Evolutionary conservation across 352 stramenopile genomes (phyloP), one percentile per base, ranked within the genome.

Genomic region (Thraustochytrium sp.): DNA sequence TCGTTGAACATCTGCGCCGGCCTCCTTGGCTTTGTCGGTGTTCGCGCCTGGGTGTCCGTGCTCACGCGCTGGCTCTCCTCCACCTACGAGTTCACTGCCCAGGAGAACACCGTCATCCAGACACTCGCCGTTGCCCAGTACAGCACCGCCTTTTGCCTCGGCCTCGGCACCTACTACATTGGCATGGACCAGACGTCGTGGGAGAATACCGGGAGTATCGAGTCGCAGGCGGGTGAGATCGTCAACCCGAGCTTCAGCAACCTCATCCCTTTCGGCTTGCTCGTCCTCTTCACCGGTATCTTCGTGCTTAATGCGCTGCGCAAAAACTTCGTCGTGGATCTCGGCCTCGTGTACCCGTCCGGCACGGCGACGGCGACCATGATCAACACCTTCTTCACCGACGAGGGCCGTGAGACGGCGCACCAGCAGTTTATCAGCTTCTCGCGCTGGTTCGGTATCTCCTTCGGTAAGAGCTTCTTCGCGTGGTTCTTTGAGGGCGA

Each of bases 51-150:
- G 16, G 36, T 78, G 11, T 23, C 36, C 13, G 51, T 75, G 21
- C 26, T 76, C 3, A 44, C 8, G 9, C 13, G 29, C 9, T 83
- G 53, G 34, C 13, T 54, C 34, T 68, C 54, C 18, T 31, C 16
- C 56, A 59, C n/a, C 8, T 80, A 36, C 34, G 38, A 53, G 34
- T 80, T 83, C 56, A 83, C 74, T 13, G 16, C 13, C 11, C 74
- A 83, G 38, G 74, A 83, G 55, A 83, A 80, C 54, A 80, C 53
- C 29, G 53, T 83, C 36, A 77, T 83, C 38, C 74, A 83, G 56
- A 80, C 53, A 13, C 29, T 73, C 21, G 74, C 55, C 18, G 74
- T 80, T 4, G 51, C 74, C 21, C 55, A 59, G 38, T 80, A 80
- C 74, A 29, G 54, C n/a, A 40, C 40, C 3, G 74, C 53, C 18